Conservation (phyloP, 805 yeast species). For the Starmerella lactis-condensi region DNA sequence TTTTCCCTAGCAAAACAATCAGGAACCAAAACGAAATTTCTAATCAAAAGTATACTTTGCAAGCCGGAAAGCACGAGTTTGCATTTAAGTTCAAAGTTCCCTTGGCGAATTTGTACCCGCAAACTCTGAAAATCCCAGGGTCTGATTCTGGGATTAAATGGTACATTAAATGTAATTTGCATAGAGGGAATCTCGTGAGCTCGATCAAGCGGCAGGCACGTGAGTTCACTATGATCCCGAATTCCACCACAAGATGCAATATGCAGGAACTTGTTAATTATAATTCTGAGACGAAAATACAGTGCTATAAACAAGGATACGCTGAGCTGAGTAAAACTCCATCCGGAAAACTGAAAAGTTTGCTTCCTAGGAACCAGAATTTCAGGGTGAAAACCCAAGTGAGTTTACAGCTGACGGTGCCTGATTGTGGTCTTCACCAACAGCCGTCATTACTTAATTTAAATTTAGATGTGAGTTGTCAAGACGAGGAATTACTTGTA, state of each 20-base stretch:
- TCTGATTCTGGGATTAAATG: slow-evolving; percentile 10
- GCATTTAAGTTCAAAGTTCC: slow-evolving; percentile 13
- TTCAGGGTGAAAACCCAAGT: slow-evolving; percentile 5
- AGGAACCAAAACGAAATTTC: slow-evolving; percentile 1
- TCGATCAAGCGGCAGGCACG: slow-evolving; percentile 3
- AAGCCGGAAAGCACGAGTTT: slow-evolving; percentile 9
- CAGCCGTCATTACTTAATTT: slow-evolving; percentile 5
- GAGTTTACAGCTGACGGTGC: slow-evolving; percentile 2
- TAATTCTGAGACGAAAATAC: neutral
- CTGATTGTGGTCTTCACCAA: slow-evolving; percentile 11
- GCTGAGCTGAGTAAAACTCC: slow-evolving; percentile 8
- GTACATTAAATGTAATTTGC: slow-evolving; percentile 13
- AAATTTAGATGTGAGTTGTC: slow-evolving; percentile 4
- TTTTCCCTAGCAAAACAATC: slow-evolving; percentile 8
- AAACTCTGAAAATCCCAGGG: slow-evolving; percentile 5
- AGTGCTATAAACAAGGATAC: slow-evolving; percentile 9
- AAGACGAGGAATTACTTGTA: slow-evolving; percentile 6
- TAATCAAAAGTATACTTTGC: slow-evolving; percentile 9
- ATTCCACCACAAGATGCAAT: neutral
- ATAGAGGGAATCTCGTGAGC: slow-evolving; percentile 9
- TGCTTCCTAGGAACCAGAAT: slow-evolving; percentile 8
- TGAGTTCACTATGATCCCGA: slow-evolving; percentile 11
- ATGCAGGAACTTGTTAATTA: neutral
- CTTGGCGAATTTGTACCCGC: slow-evolving; percentile 7
- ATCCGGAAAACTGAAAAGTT: slow-evolving; percentile 8